Evolutionary conservation across 2,329 filamentous ascomycete species (phyloP), one percentile per base, ranked within the genome.

Genomic region (Fonsecaea erecta): DNA sequence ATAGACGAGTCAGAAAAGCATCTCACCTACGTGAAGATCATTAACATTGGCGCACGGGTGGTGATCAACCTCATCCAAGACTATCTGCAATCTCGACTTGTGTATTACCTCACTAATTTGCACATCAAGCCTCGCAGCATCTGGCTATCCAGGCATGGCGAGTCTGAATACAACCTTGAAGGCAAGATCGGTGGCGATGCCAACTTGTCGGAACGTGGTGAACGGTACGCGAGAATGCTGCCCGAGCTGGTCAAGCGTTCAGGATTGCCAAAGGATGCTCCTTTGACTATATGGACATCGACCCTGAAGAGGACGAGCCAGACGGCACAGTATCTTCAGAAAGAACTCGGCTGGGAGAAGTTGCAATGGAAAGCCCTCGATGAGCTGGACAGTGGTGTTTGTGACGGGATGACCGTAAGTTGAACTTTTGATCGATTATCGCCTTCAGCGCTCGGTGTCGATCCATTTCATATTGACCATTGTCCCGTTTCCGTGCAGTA

Each of bases 281-380:
- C 86, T 68, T 81, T 91, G 16, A 90, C 88, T 3, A 87, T 91
- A 65, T 92, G 89, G 89, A 92, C 89, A 1, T 91, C 89, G 1
- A 92, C 89, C 0, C 79, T 91, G 40, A 88, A 87, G 76, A 90
- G 95, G 65, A 99, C 95, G 14, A 97, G 96, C 72, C 90, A 95
- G 69, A 98, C 94, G 0, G 90, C 94, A 14, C 89, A 91, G 57
- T 92, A 91, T 79, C 86, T 99, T 1, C 89, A 91, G 1, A 80
- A 83, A 12, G 84, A 91, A 62, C 81, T 79, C 7, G 77, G 78
- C 66, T 97, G 94, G 78, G 94, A 97, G 76, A 96, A 97, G 77
- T 85, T 99, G 14, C 93, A 97, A 78, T 99, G 95, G 95, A 99
- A 99, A 81, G 95, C 95, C 0, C 86, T 99, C 2, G 95, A 99